phyloP scores from a whole-genome alignment of 257 asterid species.

The Echium plantagineum region DNA sequence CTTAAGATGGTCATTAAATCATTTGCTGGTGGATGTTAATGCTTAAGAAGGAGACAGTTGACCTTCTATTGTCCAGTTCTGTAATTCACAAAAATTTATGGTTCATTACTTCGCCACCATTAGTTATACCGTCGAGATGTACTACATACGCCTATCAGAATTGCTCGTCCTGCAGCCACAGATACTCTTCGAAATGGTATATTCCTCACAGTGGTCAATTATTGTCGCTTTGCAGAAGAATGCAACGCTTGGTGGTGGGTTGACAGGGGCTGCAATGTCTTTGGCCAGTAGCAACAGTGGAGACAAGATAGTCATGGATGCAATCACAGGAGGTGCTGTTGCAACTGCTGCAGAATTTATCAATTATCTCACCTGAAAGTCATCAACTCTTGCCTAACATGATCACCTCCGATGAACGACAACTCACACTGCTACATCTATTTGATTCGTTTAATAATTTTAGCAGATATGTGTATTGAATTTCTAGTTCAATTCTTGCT shows the following conservation, averaged over 20 bases:
- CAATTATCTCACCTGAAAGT: slow-evolving; percentile 32
- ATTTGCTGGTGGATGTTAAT: too few relatives aligned
- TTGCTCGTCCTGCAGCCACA: neutral
- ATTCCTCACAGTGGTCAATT: neutral
- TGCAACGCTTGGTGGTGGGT: slow-evolving; percentile 64
- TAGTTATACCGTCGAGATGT: too few relatives aligned
- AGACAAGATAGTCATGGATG: slow-evolving; percentile 64
- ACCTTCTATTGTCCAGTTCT: too few relatives aligned
- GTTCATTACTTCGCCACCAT: too few relatives aligned
- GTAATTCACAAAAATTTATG: too few relatives aligned
- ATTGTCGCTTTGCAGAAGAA: slow-evolving; percentile 43
- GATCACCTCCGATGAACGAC: neutral
- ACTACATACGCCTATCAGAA: too few relatives aligned
- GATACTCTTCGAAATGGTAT: neutral
- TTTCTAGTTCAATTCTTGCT: too few relatives aligned
- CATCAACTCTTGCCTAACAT: neutral
- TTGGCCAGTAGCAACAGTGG: slow-evolving; percentile 27
- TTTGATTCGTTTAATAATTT: neutral
- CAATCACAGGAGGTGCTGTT: slow-evolving; percentile 66
- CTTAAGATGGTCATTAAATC: too few relatives aligned
- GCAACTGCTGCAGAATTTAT: slow-evolving; percentile 78
- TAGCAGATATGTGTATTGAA: too few relatives aligned
- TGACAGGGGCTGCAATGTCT: slow-evolving; percentile 59
- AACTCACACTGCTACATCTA: neutral
- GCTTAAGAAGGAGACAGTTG: too few relatives aligned